Percentiles rank a stretch among this genome's conserved stretches.
Conservation (phyloP, 345 rosid genomes). For the Populus simonii region DNA sequence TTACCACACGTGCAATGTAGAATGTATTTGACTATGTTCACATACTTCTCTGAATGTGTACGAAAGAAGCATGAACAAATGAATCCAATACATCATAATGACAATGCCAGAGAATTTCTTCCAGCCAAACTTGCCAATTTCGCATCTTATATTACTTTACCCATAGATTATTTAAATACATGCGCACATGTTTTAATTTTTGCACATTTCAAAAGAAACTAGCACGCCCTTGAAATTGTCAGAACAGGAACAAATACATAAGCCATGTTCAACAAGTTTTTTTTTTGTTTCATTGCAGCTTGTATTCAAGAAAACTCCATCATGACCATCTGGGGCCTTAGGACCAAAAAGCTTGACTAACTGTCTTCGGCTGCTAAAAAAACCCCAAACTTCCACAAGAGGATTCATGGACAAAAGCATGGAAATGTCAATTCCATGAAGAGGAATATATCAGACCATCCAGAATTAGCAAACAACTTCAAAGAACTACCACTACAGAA, state of each 20-base stretch:
- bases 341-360: not conserved
- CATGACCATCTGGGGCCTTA: not conserved
- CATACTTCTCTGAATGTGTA: not conserved
- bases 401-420: not conserved
- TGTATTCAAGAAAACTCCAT: not conserved
- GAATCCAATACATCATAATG: not conserved
- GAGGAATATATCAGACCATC: not conserved
- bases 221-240: not conserved
- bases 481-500: not conserved
- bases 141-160: not conserved
- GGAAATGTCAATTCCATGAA: not conserved
- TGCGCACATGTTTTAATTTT: not conserved
- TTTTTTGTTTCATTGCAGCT: not conserved
- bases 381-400: not conserved
- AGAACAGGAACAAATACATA: not conserved
- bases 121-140: not conserved
- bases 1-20: not conserved
- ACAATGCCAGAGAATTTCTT: not conserved
- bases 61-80: not conserved
- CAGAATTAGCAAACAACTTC: not conserved
- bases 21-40: not conserved
- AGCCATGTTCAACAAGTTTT: not conserved
- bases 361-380: not conserved
- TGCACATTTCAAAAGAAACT: not conserved
- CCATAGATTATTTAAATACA: not conserved